Evolutionary conservation across 306 rosid species (phyloP).

Genomic region (Trifolium dubium): DNA sequence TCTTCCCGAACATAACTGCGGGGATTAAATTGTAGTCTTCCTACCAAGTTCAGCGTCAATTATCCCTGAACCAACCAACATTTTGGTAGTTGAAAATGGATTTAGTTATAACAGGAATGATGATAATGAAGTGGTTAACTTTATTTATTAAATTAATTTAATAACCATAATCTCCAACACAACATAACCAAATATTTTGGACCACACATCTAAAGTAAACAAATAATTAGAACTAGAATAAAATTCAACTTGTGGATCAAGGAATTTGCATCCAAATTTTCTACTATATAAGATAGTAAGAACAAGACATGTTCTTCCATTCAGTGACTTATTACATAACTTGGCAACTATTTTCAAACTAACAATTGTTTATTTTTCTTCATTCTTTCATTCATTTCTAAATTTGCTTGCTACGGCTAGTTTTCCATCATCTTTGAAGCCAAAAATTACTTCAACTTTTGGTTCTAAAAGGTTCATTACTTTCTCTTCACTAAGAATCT

Average conservation of each 20-base stretch:
- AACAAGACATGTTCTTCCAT: neutral
- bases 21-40: no score
- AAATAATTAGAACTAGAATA: neutral
- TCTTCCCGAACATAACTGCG: no score
- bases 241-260: constrained; percentile 3
- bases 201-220: neutral
- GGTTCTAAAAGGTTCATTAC: constrained; percentile 30
- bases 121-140: neutral
- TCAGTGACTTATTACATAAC: neutral
- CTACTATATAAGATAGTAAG: neutral
- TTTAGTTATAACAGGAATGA: neutral
- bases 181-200: neutral
- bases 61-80: no score
- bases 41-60: no score
- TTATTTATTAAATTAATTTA: neutral
- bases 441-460: constrained; percentile 18
- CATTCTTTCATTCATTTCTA: constrained; percentile 27
- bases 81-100: neutral
- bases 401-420: constrained; percentile 26
- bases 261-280: constrained; percentile 10
- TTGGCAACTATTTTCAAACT: constrained; percentile 7
- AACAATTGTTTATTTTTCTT: neutral
- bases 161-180: neutral
- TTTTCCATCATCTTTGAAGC: constrained; percentile 13
- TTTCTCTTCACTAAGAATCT: neutral